phyloP scores from a whole-genome alignment of 1,284 basidiomycete species.

The Apiotrichum gracile region DNA sequence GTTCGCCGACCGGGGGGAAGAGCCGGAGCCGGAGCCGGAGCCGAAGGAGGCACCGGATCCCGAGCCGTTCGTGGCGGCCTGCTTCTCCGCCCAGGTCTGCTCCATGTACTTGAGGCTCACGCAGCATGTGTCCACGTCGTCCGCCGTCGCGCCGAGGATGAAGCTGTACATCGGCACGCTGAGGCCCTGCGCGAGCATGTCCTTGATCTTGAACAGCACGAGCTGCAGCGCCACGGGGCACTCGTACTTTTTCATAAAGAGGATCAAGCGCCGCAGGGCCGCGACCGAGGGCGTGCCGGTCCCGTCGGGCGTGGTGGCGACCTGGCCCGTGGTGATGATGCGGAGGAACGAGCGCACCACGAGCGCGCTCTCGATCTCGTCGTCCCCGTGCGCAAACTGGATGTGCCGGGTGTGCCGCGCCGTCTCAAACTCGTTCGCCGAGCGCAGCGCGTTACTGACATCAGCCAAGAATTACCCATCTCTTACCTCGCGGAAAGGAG shows the following conservation, averaged over 20 bases:
- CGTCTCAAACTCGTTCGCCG: neutral
- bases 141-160: conserved; percentile 7
- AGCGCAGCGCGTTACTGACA: conserved; percentile 4
- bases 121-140: conserved; percentile 12
- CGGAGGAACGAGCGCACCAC: conserved; percentile 9
- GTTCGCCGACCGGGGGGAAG: too few species aligned
- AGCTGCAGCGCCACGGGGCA: conserved; percentile 6
- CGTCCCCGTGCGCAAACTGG: conserved; percentile 5
- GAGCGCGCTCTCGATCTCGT: conserved; percentile 8
- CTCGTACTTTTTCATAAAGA: conserved; percentile 13
- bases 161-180: conserved; percentile 7
- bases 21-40: too few species aligned
- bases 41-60: too few species aligned
- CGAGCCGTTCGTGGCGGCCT: neutral
- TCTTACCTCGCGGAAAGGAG: neutral
- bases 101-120: conserved; percentile 3
- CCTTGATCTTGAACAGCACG: conserved; percentile 4
- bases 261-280: conserved; percentile 4
- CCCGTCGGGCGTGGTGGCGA: conserved; percentile 2
- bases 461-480: neutral
- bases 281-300: conserved; percentile 1
- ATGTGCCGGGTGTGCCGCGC: neutral
- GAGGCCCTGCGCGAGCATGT: conserved; percentile 3
- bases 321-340: conserved; percentile 7
- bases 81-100: conserved; percentile 4